Evolutionary conservation across 2,329 filamentous ascomycete genomes (phyloP).

Genomic region (Canariomyces notabilis): DNA sequence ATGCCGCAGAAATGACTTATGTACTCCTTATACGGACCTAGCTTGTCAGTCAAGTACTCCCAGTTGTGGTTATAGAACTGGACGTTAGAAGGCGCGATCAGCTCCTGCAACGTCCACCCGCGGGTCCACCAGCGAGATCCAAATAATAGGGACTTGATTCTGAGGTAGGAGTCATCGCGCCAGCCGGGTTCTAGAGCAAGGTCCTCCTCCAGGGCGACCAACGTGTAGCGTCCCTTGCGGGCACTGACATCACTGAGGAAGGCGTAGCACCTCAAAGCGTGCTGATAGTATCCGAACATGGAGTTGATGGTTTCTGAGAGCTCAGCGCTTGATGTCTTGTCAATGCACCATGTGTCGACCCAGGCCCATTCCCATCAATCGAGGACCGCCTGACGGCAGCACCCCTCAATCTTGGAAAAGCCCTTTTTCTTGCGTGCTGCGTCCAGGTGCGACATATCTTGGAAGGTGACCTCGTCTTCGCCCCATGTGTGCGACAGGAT

Average conservation of each 20-base stretch:
- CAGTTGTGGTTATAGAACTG: background rate
- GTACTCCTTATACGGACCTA: too few species aligned
- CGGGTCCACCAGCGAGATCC: constrained; percentile 7
- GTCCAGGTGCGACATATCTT: background rate
- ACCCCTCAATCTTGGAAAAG: background rate
- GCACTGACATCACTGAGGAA: constrained; percentile 1
- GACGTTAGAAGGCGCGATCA: background rate
- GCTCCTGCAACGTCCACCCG: constrained; percentile 11
- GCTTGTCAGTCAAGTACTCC: background rate
- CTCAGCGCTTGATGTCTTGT: constrained; percentile 8
- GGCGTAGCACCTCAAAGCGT: constrained; percentile 2
- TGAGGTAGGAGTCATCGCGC: background rate
- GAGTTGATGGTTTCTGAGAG: constrained; percentile 12
- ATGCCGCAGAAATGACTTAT: too few species aligned
- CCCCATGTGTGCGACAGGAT: constrained; percentile 14
- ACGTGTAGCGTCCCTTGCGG: too few species aligned
- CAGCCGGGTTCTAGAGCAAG: too few species aligned
- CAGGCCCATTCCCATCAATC: background rate
- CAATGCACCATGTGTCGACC: constrained; percentile 9
- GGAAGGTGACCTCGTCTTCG: constrained; percentile 7
- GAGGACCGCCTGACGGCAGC: too few species aligned
- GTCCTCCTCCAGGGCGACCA: too few species aligned
- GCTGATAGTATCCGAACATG: constrained; percentile 9
- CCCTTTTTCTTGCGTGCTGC: background rate
- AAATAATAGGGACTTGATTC: background rate